These are phyloP conservation scores for Fusarium kyushuense DNA, from an alignment of 2,329 filamentous ascomycete species.

Conservation along the genomic window DNA sequence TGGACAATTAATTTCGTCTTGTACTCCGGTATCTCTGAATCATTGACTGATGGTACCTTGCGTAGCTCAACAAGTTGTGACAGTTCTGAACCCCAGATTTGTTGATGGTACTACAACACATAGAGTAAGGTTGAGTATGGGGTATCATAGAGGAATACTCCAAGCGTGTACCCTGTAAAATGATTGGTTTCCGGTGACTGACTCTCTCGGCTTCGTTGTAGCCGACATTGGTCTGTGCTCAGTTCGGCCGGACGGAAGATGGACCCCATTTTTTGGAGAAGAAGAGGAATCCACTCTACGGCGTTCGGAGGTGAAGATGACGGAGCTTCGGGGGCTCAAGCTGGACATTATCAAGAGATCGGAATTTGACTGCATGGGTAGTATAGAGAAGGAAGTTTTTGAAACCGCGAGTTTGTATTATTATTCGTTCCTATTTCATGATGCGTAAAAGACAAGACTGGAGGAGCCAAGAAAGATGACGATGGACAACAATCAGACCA, in stretches of 20 bases:
- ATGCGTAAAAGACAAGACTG: neutral
- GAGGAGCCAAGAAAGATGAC: neutral
- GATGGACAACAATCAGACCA: slow-evolving; percentile 35
- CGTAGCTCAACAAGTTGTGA: too few relatives aligned
- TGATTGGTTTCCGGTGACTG: neutral
- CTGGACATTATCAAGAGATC: neutral
- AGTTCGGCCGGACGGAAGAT: slow-evolving; percentile 47
- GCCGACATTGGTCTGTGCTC: slow-evolving; percentile 46
- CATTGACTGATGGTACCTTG: too few relatives aligned
- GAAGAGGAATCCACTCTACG: slow-evolving; percentile 21
- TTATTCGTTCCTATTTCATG: neutral
- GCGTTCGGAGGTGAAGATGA: slow-evolving; percentile 9
- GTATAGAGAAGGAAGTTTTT: too few relatives aligned
- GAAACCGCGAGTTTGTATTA: accelerated
- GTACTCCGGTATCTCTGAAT: too few relatives aligned
- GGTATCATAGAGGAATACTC: neutral
- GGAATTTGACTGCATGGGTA: too few relatives aligned
- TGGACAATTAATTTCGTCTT: too few relatives aligned
- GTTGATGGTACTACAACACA: neutral
- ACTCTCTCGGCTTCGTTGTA: slow-evolving; percentile 18
- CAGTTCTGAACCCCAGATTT: neutral
- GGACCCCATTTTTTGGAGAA: slow-evolving; percentile 30
- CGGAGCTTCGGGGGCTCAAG: neutral
- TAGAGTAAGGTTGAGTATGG: neutral
- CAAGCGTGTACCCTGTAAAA: neutral